A percentile compares a stretch with the other conserved stretches of the same genome.
These are phyloP conservation scores for Chytriomyces sp. DNA, from an alignment of 192 early-diverging fungal species.

Conservation along the genomic window DNA sequence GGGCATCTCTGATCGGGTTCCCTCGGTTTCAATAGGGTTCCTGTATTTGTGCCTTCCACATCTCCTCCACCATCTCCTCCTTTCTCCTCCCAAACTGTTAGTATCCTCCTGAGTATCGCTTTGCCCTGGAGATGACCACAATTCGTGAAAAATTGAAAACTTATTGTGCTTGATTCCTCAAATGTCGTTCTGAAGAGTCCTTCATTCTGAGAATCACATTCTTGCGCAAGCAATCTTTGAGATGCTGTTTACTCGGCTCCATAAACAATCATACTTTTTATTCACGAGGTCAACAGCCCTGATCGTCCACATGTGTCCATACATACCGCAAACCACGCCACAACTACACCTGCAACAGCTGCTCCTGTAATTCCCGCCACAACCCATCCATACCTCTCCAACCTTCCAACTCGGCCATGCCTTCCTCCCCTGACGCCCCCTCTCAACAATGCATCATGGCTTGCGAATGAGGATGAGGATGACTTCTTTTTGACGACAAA, in stretches of 20 bases:
- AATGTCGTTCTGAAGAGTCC: no score
- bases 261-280: no score
- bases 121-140: no score
- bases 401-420: not conserved
- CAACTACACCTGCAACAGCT: not conserved
- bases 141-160: no score
- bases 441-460: not conserved
- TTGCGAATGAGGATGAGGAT: not conserved
- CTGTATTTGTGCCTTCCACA: constrained; percentile 21
- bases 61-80: not conserved
- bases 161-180: not conserved
- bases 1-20: constrained; percentile 21
- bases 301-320: not conserved
- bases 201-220: not conserved
- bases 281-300: no score
- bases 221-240: not conserved
- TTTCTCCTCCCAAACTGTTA: no score
- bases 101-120: no score
- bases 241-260: no score
- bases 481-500: not conserved
- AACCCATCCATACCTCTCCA: not conserved
- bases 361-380: not conserved
- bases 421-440: not conserved
- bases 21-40: not conserved
- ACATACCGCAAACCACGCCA: constrained; percentile 9